Percentiles rank a stretch among this genome's conserved stretches.
Evolutionary conservation across 2,329 filamentous ascomycete genomes (phyloP).

Genomic region (Aspergillus quadricinctus): DNA sequence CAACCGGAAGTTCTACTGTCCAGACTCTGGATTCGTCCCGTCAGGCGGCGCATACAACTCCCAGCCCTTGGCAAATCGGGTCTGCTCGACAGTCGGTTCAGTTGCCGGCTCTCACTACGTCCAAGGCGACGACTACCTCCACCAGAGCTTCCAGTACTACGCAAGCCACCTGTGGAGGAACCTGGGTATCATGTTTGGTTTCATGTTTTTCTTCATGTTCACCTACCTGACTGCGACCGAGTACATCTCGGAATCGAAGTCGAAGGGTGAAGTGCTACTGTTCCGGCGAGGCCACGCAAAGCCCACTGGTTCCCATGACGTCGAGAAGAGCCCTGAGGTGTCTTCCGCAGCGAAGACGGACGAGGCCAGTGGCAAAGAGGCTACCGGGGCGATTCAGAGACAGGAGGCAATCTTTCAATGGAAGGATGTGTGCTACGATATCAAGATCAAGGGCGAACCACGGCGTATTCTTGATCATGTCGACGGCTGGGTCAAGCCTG

Average conservation of each 20-base stretch:
- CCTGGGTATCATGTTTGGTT: slow-evolving; percentile 63
- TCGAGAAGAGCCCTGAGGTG: slow-evolving; percentile 22
- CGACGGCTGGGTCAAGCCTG: slow-evolving; percentile 90
- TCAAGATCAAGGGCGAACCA: slow-evolving; percentile 71
- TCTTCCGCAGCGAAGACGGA: slow-evolving; percentile 32
- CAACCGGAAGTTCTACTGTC: slow-evolving; percentile 55
- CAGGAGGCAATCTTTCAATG: slow-evolving; percentile 81
- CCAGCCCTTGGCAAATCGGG: slow-evolving; percentile 34
- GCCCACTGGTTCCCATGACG: slow-evolving; percentile 22
- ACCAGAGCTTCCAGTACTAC: slow-evolving; percentile 53
- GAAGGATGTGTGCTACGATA: slow-evolving; percentile 78
- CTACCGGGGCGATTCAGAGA: slow-evolving; percentile 48
- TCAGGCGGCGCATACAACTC: slow-evolving; percentile 35
- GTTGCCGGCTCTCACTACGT: slow-evolving; percentile 50
- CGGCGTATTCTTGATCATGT: slow-evolving; percentile 78
- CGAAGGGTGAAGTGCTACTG: slow-evolving; percentile 71
- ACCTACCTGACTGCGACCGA: slow-evolving; percentile 64
- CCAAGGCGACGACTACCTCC: slow-evolving; percentile 56
- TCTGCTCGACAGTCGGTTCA: slow-evolving; percentile 60
- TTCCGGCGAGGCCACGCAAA: slow-evolving; percentile 67
- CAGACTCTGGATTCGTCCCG: slow-evolving; percentile 37
- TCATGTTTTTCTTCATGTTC: slow-evolving; percentile 58
- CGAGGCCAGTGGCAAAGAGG: slow-evolving; percentile 17
- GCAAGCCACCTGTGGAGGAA: slow-evolving; percentile 62
- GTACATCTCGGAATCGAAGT: slow-evolving; percentile 60